A percentile compares a stretch with the other conserved stretches of the same genome.
These are phyloP conservation scores for Pleurostoma richardsiae DNA, from an alignment of 2,329 filamentous ascomycete genomes.

Conservation along the genomic window DNA sequence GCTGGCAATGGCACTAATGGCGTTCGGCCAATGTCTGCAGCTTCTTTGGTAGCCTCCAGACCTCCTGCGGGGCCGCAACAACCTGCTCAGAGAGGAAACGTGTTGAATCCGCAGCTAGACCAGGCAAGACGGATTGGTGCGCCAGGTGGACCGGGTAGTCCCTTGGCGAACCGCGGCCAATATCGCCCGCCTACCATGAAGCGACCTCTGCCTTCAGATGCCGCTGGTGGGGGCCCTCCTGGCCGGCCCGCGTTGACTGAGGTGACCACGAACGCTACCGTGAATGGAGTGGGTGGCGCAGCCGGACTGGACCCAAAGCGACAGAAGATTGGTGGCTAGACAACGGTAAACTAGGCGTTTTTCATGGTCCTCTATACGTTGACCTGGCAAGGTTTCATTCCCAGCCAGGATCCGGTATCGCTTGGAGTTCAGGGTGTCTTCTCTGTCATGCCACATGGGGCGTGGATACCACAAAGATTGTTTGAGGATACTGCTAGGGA, in stretches of 20 bases:
- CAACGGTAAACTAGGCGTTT: too few species aligned
- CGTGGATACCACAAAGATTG: too few species aligned
- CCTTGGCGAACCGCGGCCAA: constrained; percentile 51
- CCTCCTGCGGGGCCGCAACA: not conserved
- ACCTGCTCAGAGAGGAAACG: constrained; percentile 25
- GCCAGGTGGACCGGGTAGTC: constrained; percentile 48
- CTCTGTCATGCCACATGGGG: too few species aligned
- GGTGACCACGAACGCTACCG: constrained; percentile 37
- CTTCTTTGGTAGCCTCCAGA: not conserved
- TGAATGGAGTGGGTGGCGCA: constrained; percentile 12
- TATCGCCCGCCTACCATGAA: constrained; percentile 59
- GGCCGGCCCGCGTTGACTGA: constrained; percentile 44
- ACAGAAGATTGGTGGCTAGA: constrained; percentile 31
- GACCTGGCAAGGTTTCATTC: too few species aligned
- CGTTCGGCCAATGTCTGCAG: not conserved
- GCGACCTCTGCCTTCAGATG: constrained; percentile 32
- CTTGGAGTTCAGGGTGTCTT: too few species aligned
- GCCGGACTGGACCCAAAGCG: constrained; percentile 43
- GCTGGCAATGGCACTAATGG: constrained; percentile 4
- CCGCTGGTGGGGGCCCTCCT: constrained; percentile 13
- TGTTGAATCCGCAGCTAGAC: constrained; percentile 50
- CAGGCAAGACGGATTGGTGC: constrained; percentile 54
- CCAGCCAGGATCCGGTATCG: too few species aligned
- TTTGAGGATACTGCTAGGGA: too few species aligned
- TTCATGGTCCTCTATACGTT: too few species aligned